These are phyloP conservation scores for Phytophthora constricta DNA, from an alignment of 352 stramenopile species.

Conservation along the genomic window DNA sequence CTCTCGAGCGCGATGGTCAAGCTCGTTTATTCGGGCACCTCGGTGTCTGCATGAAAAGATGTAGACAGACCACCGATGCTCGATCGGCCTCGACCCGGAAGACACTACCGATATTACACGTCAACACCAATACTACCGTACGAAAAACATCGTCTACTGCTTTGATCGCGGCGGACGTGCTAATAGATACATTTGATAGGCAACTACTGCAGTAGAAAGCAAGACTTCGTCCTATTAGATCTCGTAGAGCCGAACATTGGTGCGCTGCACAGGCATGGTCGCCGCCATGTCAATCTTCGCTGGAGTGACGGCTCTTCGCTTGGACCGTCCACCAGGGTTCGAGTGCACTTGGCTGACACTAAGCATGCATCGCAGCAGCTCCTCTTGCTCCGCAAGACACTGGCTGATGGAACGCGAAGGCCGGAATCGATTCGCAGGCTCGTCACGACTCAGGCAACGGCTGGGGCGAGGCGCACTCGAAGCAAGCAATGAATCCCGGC, in stretches of 20 bases:
- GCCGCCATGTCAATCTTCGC: slow-evolving; percentile 29
- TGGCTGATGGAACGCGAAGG: slow-evolving; percentile 49
- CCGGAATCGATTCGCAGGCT: slow-evolving; percentile 20
- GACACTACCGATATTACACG: too few species aligned
- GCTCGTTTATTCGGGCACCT: too few species aligned
- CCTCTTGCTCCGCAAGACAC: slow-evolving; percentile 48
- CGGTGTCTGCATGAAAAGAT: too few species aligned
- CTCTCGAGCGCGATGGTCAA: background rate
- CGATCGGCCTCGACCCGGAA: too few species aligned
- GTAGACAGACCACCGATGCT: too few species aligned
- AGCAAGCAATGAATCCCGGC: slow-evolving; percentile 18
- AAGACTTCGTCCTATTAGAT: slow-evolving; percentile 13
- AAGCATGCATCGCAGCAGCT: slow-evolving; percentile 49
- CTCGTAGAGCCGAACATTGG: slow-evolving; percentile 31
- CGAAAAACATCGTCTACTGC: too few species aligned
- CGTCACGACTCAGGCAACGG: slow-evolving; percentile 21
- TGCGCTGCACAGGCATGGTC: slow-evolving; percentile 31
- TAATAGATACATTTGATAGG: background rate
- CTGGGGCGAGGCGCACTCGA: slow-evolving; percentile 25
- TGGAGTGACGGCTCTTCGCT: slow-evolving; percentile 3
- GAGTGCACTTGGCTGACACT: slow-evolving; percentile 34
- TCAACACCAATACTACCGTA: too few species aligned
- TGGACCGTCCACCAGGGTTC: slow-evolving; percentile 20
- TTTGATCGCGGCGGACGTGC: background rate
- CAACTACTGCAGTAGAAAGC: background rate